A percentile compares a stretch with the other conserved stretches of the same genome.
These are phyloP conservation scores for Pythium chondricola DNA, from an alignment of 352 stramenopile species.

Conservation along the genomic window DNA sequence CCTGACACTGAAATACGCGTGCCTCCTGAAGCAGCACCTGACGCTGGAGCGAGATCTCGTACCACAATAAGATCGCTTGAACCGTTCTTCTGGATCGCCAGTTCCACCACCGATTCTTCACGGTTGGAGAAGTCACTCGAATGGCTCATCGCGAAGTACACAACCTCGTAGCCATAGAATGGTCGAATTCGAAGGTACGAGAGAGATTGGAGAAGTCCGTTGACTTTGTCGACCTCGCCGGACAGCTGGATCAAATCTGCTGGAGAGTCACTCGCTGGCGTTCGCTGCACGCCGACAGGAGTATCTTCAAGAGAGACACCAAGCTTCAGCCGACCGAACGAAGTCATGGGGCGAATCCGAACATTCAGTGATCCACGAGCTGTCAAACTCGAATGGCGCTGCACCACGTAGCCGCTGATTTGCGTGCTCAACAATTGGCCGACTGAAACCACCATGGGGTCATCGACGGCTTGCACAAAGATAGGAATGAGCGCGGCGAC, in stretches of 20 bases:
- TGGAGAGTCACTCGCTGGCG: conserved; percentile 18
- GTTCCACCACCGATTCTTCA: conserved; percentile 39
- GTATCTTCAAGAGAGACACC: conserved; percentile 8
- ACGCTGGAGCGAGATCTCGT: conserved; percentile 11
- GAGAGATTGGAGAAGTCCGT: conserved; percentile 34
- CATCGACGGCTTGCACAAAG: conserved; percentile 36
- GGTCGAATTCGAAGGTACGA: conserved; percentile 34
- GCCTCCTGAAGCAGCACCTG: conserved; percentile 29
- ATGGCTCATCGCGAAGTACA: conserved; percentile 51
- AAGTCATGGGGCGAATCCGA: conserved; percentile 42
- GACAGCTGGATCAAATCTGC: conserved; percentile 29
- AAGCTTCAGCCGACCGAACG: conserved; percentile 40
- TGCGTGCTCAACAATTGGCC: conserved; percentile 28
- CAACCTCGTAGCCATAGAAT: conserved; percentile 55
- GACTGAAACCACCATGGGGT: conserved; percentile 30
- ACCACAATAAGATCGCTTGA: conserved; percentile 21
- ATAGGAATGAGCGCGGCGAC: conserved; percentile 35
- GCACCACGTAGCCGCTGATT: conserved; percentile 39
- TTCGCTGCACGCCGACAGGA: conserved; percentile 20
- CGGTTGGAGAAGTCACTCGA: conserved; percentile 28
- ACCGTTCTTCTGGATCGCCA: conserved; percentile 29
- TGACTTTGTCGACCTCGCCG: conserved; percentile 27
- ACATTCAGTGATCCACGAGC: conserved; percentile 26
- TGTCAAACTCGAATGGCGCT: conserved; percentile 16
- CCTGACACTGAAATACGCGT: conserved; percentile 38